Conservation (phyloP, 1,284 basidiomycete species). For the Sporisorium graminicola region DNA sequence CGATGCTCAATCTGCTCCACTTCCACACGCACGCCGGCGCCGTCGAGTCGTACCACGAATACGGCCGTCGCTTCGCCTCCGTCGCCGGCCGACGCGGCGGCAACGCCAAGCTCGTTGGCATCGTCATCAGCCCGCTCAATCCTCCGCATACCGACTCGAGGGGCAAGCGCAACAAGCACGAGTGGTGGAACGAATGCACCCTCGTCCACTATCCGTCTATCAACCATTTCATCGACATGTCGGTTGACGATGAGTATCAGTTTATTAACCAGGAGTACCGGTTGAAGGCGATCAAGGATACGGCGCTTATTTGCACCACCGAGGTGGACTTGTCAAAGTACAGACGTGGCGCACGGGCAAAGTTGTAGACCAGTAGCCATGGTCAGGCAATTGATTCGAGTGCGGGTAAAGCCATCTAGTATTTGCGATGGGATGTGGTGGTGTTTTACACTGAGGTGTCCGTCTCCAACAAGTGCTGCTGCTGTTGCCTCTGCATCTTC, state of each 20-base stretch:
- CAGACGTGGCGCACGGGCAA: slow-evolving; percentile 5
- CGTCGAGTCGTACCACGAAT: slow-evolving; percentile 45
- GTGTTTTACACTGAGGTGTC: slow-evolving; percentile 7
- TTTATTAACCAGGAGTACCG: slow-evolving; percentile 46
- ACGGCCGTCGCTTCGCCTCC: slow-evolving; percentile 42
- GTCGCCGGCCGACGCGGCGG: slow-evolving; percentile 47
- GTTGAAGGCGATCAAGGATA: slow-evolving; percentile 45
- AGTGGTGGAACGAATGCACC: slow-evolving; percentile 55
- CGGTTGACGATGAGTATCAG: slow-evolving; percentile 51
- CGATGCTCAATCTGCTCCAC: slow-evolving; percentile 55
- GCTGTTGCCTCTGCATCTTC: slow-evolving; percentile 20
- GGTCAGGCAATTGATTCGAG: not conserved
- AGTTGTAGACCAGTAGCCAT: slow-evolving; percentile 14
- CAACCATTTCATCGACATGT: slow-evolving; percentile 57
- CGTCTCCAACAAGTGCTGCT: slow-evolving; percentile 17
- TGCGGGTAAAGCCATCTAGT: not conserved
- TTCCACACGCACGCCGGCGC: slow-evolving; percentile 30
- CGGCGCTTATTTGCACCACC: slow-evolving; percentile 46
- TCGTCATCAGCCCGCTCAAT: slow-evolving; percentile 39
- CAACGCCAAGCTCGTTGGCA: slow-evolving; percentile 52
- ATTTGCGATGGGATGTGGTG: not conserved
- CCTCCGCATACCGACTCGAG: slow-evolving; percentile 19
- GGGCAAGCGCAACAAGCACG: slow-evolving; percentile 11
- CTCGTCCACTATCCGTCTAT: slow-evolving; percentile 53
- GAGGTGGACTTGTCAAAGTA: slow-evolving; percentile 31